Conservation (phyloP, 805 yeast species). For the Tetrapisispora taiwanensis region DNA sequence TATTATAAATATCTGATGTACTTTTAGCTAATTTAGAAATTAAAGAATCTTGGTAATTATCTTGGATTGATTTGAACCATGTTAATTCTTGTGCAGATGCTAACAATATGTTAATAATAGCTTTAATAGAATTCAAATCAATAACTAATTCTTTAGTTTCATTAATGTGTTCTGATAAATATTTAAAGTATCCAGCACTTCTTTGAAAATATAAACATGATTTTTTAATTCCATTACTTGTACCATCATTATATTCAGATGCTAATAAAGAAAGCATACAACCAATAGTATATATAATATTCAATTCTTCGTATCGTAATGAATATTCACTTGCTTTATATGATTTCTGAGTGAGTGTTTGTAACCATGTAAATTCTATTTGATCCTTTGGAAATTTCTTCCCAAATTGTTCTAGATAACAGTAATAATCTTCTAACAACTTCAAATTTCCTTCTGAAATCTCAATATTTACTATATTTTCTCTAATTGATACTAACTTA, state of each 20-base stretch:
- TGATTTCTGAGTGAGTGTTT: slow-evolving; percentile 49
- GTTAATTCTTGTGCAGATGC: slow-evolving; percentile 85
- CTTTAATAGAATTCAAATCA: slow-evolving; percentile 38
- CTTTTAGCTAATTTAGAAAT: slow-evolving; percentile 58
- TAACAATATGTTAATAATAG: slow-evolving; percentile 45
- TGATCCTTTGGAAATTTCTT: slow-evolving; percentile 56
- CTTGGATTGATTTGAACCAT: slow-evolving; percentile 57
- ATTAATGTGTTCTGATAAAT: slow-evolving; percentile 19
- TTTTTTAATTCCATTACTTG: slow-evolving; percentile 32
- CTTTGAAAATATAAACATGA: slow-evolving; percentile 57
- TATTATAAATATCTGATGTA: slow-evolving; percentile 45
- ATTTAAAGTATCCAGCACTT: slow-evolving; percentile 58
- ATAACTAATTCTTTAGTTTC: slow-evolving; percentile 24
- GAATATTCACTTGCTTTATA: slow-evolving; percentile 41
- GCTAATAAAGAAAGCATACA: slow-evolving; percentile 53
- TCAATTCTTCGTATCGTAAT: slow-evolving; percentile 48
- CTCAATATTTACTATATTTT: slow-evolving; percentile 30
- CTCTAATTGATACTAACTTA: slow-evolving; percentile 37
- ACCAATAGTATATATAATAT: slow-evolving; percentile 61
- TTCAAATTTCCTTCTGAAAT: slow-evolving; percentile 31
- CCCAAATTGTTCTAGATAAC: slow-evolving; percentile 35
- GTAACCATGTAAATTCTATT: slow-evolving; percentile 61
- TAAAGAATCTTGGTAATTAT: slow-evolving; percentile 42
- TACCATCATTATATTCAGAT: slow-evolving; percentile 10
- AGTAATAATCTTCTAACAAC: slow-evolving; percentile 37